phyloP scores from a whole-genome alignment of 1,284 basidiomycete genomes.

The Sanguinoderma infundibulare region DNA sequence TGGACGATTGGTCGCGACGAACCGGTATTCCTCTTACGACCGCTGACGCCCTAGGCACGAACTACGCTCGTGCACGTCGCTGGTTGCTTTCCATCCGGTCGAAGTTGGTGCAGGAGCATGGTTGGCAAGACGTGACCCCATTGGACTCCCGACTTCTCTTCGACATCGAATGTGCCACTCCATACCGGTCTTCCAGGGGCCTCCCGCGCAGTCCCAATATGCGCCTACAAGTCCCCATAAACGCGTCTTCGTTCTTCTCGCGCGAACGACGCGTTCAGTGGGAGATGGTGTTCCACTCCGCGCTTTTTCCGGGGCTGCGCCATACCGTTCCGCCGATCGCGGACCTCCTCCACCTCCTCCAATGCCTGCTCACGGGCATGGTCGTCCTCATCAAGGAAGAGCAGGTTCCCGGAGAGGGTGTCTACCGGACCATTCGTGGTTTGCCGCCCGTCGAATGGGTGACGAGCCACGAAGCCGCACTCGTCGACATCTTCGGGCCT shows the following conservation, averaged over 20 bases:
- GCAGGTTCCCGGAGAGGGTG: conserved; percentile 58
- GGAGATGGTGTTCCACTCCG: conserved; percentile 87
- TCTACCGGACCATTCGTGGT: conserved; percentile 74
- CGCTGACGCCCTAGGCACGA: conserved; percentile 76
- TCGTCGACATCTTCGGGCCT: conserved; percentile 73
- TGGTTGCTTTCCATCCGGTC: conserved; percentile 67
- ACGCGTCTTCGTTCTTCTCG: conserved; percentile 83
- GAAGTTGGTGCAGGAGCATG: conserved; percentile 65
- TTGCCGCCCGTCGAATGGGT: conserved; percentile 79
- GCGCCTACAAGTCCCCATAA: conserved; percentile 70
- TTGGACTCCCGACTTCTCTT: conserved; percentile 74
- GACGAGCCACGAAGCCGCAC: conserved; percentile 62
- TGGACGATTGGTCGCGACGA: conserved; percentile 80
- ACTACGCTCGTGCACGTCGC: conserved; percentile 77
- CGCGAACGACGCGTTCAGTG: conserved; percentile 81
- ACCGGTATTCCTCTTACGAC: conserved; percentile 80
- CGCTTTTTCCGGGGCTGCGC: conserved; percentile 78
- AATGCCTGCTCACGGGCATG: conserved; percentile 81
- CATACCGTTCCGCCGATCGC: conserved; percentile 77
- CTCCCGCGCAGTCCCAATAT: conserved; percentile 76
- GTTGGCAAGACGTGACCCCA: conserved; percentile 65
- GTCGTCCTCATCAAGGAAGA: conserved; percentile 79
- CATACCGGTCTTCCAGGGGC: conserved; percentile 73
- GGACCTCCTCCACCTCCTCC: conserved; percentile 77
- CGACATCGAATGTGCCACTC: conserved; percentile 74